Evolutionary conservation across 78 protist genomes (phyloP).

Genomic region (Polysphondylium violaceum): DNA sequence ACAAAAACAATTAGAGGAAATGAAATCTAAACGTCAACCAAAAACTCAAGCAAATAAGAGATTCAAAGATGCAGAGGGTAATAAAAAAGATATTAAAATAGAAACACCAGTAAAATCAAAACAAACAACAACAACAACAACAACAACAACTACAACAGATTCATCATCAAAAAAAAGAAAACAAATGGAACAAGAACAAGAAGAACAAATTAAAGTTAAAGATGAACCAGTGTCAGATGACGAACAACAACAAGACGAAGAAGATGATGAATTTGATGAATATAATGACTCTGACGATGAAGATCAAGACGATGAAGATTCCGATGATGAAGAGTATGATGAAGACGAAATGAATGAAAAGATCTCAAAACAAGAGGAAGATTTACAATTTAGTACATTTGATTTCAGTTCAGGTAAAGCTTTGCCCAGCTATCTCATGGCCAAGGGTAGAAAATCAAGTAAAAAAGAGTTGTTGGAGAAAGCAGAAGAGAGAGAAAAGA

Average conservation of each 20-base stretch:
- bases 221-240: neutral
- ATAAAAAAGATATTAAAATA: conserved; percentile 10
- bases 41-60: neutral
- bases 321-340: conserved; percentile 24
- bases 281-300: neutral
- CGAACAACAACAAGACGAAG: conserved; percentile 20
- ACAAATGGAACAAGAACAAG: neutral
- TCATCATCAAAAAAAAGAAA: neutral
- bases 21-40: conserved; percentile 21
- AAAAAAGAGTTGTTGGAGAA: conserved; percentile 41
- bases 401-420: conserved; percentile 72
- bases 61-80: neutral
- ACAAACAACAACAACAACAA: neutral
- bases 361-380: conserved; percentile 36
- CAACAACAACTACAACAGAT: neutral
- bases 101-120: neutral
- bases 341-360: conserved; percentile 5
- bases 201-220: neutral
- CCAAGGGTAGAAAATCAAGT: neutral
- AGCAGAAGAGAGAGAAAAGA: conserved; percentile 51
- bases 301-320: neutral
- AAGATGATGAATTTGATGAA: neutral
- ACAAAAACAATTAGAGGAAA: conserved; percentile 28
- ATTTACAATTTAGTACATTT: conserved; percentile 82
- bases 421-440: conserved; percentile 52